Evolutionary conservation across 1,284 basidiomycete genomes (phyloP), one percentile per base, ranked within the genome.

Genomic region (Ganoderma boninense): DNA sequence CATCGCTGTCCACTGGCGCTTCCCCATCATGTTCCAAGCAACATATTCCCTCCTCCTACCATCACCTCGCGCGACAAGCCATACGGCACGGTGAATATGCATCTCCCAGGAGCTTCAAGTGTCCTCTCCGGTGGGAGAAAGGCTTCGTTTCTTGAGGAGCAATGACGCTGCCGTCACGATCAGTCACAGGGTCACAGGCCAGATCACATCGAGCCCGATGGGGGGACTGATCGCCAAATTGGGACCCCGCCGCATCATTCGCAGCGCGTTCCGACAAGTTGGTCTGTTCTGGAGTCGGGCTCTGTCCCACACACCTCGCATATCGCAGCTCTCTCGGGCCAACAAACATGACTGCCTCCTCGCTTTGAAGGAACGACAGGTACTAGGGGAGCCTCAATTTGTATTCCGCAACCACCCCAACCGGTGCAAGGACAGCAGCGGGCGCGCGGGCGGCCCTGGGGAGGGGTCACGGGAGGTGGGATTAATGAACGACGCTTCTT

Each of bases 1-100:
- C 76, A 77, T 75, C 71, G 66, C 70, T 70, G 70, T 62, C 66
- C 67, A 52, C 14, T 29, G 66, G 68, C 72, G 69, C 69, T 67
- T 65, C 52, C n/a, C 11, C 38, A 43, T 66, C 54, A 71, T 68
- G 29, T 54, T 23, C 64, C 61, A 63, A 66, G 69, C 69, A 68
- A 66, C 63, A 52, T n/a, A 14, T 43, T 20, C 29, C 23, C 35
- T 57, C 42, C 20, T 46, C 71, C 29, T 20, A 32, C 29, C 52
- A 43, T 13, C 60, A 6, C 43, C 40, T 62, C 16, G 23, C 23
- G n/a, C 13, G 16, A 1, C 4, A n/a, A 23, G n/a, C n/a, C 11
- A 14, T n/a, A 40, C 43, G 23, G 4, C 6, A 18, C 2, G 4
- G 2, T 23, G 1, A 0, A 16, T 26, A 0, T 2, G 40, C 13